These are phyloP conservation scores for Warburgia ugandensis DNA, from an alignment of 164 flowering plant genomes.

Conservation along the genomic window DNA sequence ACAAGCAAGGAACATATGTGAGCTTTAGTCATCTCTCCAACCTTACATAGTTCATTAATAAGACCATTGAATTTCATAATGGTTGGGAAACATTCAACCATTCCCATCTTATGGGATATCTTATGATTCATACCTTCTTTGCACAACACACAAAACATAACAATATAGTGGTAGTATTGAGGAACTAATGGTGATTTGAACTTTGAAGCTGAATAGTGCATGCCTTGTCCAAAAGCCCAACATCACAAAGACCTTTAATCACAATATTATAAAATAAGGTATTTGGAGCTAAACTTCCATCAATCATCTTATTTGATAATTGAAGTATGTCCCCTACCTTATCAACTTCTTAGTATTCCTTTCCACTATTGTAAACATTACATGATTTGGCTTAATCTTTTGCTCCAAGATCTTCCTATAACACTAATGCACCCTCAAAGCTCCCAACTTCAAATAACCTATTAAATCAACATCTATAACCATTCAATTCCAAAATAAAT, in stretches of 20 bases:
- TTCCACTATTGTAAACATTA: conserved; percentile 61
- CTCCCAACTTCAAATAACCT: conserved; percentile 57
- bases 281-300: conserved; percentile 57
- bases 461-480: conserved; percentile 61
- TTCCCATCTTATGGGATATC: conserved; percentile 71
- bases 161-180: conserved; percentile 60
- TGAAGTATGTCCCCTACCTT: conserved; percentile 39
- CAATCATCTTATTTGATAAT: conserved; percentile 49
- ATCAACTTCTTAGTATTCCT: conserved; percentile 40
- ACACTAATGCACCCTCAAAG: conserved; percentile 45
- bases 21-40: conserved; percentile 51
- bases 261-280: conserved; percentile 67
- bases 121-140: conserved; percentile 58
- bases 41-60: conserved; percentile 72
- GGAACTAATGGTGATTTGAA: conserved; percentile 36
- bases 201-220: conserved; percentile 59
- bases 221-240: conserved; percentile 55
- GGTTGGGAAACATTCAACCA: conserved; percentile 60
- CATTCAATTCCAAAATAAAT: conserved; percentile 37
- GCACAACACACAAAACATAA: conserved; percentile 75
- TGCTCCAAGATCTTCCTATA: conserved; percentile 30
- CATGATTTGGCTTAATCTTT: conserved; percentile 49
- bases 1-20: conserved; percentile 41
- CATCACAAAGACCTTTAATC: conserved; percentile 72
- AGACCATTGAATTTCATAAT: conserved; percentile 72